Evolutionary conservation across 176 grass and related monocot species (phyloP), one percentile per base, ranked within the genome.

Genomic region (Zoysia japonica): DNA sequence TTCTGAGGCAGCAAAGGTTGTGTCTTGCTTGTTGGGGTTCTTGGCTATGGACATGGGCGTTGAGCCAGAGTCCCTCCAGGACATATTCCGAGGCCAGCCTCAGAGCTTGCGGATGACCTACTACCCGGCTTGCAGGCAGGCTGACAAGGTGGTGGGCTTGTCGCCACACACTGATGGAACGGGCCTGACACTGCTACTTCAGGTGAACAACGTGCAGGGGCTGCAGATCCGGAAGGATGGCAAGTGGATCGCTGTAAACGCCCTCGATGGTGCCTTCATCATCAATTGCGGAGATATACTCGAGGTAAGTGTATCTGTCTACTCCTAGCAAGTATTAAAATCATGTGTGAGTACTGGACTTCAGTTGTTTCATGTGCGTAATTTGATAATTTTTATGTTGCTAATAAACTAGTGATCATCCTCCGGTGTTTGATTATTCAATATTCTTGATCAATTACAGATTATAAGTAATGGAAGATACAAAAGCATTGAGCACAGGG

Each of bases 201-300:
- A 92, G 84, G 39, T 54, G 17, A 83, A 47, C 74, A 43, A 37
- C 42, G 57, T 76, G 57, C 74, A 64, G 11, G 74, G 74, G 0
- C 74, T 77, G 20, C 59, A 77, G 74, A 28, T 77, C 12, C 16
- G 3, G 7, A 63, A 64, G 57, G 60, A 92, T 10, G 79, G 83
- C 28, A 47, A 13, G 46, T 92, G 86, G 86, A 43, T 92, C 54
- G 68, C 86, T 20, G 86, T 89, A 4, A 61, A 46, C 13, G 70
- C 75, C 1, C 41, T 92, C 0, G 28, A 50, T 12, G 75, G 20
- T 43, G 86, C 86, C 54, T 72, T 88, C 56, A 15, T 88, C 2
- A 86, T 88, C 16, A 88, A 92, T 62, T 71, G 86, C 17, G 86
- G 83, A 5, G 86, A 92, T 17, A 9, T n/a, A 0, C 56, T 92